Evolutionary conservation across 2,329 filamentous ascomycete species (phyloP).

Genomic region (Malbranchea zuffiana): DNA sequence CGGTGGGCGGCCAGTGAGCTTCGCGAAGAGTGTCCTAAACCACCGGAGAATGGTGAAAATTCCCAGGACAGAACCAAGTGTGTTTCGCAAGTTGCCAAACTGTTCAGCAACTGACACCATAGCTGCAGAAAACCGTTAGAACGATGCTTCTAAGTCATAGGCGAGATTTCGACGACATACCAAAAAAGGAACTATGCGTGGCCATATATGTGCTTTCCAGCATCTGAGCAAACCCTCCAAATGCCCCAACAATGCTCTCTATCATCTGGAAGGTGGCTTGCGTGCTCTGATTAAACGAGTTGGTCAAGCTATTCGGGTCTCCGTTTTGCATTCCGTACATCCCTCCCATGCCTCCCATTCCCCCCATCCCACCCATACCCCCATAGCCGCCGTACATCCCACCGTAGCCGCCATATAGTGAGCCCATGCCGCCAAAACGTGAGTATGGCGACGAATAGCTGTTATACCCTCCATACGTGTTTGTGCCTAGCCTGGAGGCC

Average conservation of each 20-base stretch:
- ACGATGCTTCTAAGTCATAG: slow-evolving; percentile 8
- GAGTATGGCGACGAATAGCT: slow-evolving; percentile 47
- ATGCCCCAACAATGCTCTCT: slow-evolving; percentile 90
- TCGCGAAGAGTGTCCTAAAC: slow-evolving; percentile 83
- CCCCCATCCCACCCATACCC: slow-evolving; percentile 38
- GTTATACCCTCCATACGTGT: slow-evolving; percentile 42
- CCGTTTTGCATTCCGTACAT: slow-evolving; percentile 37
- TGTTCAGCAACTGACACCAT: slow-evolving; percentile 99
- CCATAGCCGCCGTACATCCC: slow-evolving; percentile 39
- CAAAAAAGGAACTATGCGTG: slow-evolving; percentile 96
- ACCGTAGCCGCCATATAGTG: slow-evolving; percentile 29
- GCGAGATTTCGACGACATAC: slow-evolving; percentile 41
- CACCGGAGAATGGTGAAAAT: slow-evolving; percentile 95
- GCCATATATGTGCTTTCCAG: slow-evolving; percentile 99
- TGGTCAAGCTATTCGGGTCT: slow-evolving; percentile 83
- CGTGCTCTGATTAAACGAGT: slow-evolving; percentile 87
- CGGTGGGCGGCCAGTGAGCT: slow-evolving; percentile 79
- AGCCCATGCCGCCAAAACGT: slow-evolving; percentile 40
- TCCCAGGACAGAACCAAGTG: slow-evolving; percentile 81
- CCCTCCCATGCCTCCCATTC: slow-evolving; percentile 32
- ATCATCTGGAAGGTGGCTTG: slow-evolving; percentile 97
- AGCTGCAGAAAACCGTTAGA: slow-evolving; percentile 43
- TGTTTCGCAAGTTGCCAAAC: slow-evolving; percentile 85
- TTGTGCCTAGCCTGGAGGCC: slow-evolving; percentile 46
- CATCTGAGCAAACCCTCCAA: slow-evolving; percentile 98